Conservation (phyloP, 305 asterid genomes). For the Solanum hybrid region DNA sequence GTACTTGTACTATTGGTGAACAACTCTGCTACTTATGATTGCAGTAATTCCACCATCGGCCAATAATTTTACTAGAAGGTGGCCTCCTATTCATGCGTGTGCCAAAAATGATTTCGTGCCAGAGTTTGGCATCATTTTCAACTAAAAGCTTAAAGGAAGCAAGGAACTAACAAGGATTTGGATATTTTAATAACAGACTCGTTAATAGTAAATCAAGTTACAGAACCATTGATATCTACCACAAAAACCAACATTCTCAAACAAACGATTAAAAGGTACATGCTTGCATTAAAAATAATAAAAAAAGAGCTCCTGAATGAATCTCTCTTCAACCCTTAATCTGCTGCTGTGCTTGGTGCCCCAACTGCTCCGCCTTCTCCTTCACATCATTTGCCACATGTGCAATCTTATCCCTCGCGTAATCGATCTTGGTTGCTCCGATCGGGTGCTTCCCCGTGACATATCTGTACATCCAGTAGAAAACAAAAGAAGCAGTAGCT, state of each 20-base stretch:
- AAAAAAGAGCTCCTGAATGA: background rate
- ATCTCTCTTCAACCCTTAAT: conserved; percentile 8
- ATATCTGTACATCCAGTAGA: conserved; percentile 86
- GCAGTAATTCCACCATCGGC: background rate
- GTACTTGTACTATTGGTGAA: background rate
- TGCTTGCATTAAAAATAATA: background rate
- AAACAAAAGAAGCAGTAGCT: conserved; percentile 60
- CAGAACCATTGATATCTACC: too few species aligned
- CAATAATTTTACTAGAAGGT: too few species aligned
- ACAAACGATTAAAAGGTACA: background rate
- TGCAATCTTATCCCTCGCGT: conserved; percentile 44
- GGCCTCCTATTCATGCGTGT: background rate
- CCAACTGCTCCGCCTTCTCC: conserved; percentile 44
- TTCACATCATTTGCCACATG: conserved; percentile 53
- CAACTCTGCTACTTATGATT: background rate
- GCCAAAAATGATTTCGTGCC: background rate
- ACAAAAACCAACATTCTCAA: background rate
- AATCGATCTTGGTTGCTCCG: conserved; percentile 65
- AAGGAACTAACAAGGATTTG: background rate
- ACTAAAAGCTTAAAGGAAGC: background rate
- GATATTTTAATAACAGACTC: background rate
- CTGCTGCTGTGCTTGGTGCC: conserved; percentile 28
- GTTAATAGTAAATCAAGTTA: background rate
- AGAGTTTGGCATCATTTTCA: background rate
- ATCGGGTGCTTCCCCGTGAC: conserved; percentile 73